Conservation (phyloP, 306 rosid genomes). For the Acacia melanoxylon region DNA sequence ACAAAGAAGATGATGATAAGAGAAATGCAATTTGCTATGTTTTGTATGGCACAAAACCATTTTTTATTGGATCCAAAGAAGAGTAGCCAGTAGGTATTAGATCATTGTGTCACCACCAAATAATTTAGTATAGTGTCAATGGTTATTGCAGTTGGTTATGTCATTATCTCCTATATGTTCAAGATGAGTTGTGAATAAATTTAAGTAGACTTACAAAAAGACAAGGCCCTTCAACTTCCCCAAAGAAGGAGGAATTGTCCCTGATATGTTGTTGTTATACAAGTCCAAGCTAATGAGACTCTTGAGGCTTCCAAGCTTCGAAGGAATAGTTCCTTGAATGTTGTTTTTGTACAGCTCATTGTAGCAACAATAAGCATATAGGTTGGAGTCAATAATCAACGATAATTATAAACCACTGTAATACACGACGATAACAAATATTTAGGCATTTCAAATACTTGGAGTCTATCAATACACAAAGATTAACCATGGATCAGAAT, state of each 20-base stretch:
- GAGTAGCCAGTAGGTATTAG: background rate
- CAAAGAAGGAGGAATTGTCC: conserved; percentile 71
- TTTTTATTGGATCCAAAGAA: background rate
- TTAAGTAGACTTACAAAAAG: conserved; percentile 72
- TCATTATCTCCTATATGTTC: background rate
- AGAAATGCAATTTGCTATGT: conserved; percentile 22
- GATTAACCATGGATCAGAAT: background rate
- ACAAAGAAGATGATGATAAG: conserved; percentile 34
- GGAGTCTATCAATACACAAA: background rate
- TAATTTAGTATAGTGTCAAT: background rate
- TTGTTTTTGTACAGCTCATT: conserved; percentile 94
- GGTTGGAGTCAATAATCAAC: background rate
- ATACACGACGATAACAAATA: background rate
- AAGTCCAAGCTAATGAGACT: conserved; percentile 91
- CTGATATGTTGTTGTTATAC: conserved; percentile 86
- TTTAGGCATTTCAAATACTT: background rate
- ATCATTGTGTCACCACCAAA: background rate
- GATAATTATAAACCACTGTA: conserved; percentile 6
- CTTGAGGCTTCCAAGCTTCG: conserved; percentile 79
- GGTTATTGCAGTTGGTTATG: background rate
- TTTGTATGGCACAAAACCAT: background rate
- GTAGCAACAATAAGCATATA: conserved; percentile 25
- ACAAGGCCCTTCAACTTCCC: conserved; percentile 88
- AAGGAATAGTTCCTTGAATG: conserved; percentile 87
- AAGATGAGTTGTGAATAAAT: background rate